Evolutionary conservation across 106 monocot species (phyloP), one percentile per base, ranked within the genome.

Genomic region (Chionographis japonica): DNA sequence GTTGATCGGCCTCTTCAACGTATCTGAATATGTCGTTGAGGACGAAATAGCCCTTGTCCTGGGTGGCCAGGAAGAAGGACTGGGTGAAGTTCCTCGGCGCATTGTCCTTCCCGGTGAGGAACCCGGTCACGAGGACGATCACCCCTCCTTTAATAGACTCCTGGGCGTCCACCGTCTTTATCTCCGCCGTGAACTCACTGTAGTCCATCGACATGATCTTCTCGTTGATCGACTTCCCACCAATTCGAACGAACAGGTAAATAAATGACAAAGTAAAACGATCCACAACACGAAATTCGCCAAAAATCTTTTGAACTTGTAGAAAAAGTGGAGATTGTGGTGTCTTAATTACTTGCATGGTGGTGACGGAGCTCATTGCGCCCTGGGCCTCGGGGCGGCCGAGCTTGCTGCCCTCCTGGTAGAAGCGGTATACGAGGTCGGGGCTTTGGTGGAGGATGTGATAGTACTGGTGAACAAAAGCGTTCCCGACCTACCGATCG

Each of bases 11-110:
- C n/a, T 64, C 63, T 6, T 73, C 73, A 52, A 74, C 41, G 52
- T 82, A 82, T 12, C 77, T 59, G 52, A 82, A 82, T 10, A 82
- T 69, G 61, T 82, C 82, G 68, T 82, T 82, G 12, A 77, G 77
- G 17, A 82, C 82, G 58, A 69, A 82, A 59, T 70, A 82, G 8
- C 77, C 82, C 36, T 68, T 72, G 6, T 77, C 82, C 50, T 82
- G 82, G 0, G 73, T 72, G n/a, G 82, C 82, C 11, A 82, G 82
- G 46, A 82, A 82, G 74, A 82, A 82, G 16, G 77, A 69, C 60
- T 82, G 82, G 2, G 82, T 74, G 60, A 82, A 82, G 58, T 66
- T 64, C 64, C 64, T 73, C 77, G 63, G 77, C 19, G 68, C 59
- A 15, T 66, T 61, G 58, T 82, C 74, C 57, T 82, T 66, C 15